Evolutionary conservation across 441 rosid species (phyloP), one percentile per base, ranked within the genome.

Genomic region (Mallotus repandus): DNA sequence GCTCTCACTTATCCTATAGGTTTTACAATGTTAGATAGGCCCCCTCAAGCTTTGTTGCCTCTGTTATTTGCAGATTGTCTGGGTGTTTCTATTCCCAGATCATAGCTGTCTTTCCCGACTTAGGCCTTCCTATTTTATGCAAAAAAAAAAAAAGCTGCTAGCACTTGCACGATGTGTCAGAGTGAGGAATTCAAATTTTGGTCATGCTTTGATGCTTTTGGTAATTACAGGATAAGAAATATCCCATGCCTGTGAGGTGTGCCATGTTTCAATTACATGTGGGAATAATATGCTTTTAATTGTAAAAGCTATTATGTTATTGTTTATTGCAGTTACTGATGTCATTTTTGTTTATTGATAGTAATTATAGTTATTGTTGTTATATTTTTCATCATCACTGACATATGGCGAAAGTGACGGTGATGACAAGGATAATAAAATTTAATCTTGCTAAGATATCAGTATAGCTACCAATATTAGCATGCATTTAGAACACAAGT

Each of bases 231-330:
- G 98, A 76, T 96, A 96, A 81, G 99, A 94, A 84, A 92, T 96
- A 79, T 98, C 98, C 11, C 99, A 94, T 77, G 91, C 97, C 18
- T 94, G 99, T 82, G 99, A 94, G 98, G 99, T 96, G 86, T 32
- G 69, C 70, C 60, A 46, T 65, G 19, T 66, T 10, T 56, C 3
- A 50, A 48, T 60, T 71, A 57, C 66, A 19, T 58, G 11, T 52
- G 19, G 19, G 10, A n/a, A 3, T 60, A 58, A 2, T 32, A 41
- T 59, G 67, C 45, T 68, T 50, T 46, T 21, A 35, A 15, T 49
- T 46, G 57, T 25, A 16, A n/a, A 19, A 70, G 49, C 19, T 29
- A 45, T 22, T 7, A 25, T 13, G 22, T 50, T 16, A 70, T 15
- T 41, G 41, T 38, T 41, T 5, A 14, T 15, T 3, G 25, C 43